phyloP scores from a whole-genome alignment of 1,284 basidiomycete genomes.

The Rhodotorula sp. region DNA sequence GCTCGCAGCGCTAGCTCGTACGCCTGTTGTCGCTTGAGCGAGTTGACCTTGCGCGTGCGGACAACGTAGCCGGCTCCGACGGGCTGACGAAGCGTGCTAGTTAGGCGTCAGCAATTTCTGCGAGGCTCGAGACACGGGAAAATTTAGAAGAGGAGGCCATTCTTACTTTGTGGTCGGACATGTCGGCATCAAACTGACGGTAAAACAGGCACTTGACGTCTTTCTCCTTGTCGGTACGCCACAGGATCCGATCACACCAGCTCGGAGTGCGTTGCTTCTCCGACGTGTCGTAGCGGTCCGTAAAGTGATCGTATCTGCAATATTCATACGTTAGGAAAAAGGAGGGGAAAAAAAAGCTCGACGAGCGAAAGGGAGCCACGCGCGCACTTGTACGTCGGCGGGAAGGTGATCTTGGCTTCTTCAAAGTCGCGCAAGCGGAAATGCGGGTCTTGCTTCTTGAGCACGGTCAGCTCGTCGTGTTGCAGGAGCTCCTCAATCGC shows the following conservation, averaged over 20 bases:
- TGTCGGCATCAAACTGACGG: slow-evolving; percentile 46
- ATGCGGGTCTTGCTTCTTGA: slow-evolving; percentile 70
- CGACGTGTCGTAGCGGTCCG: slow-evolving; percentile 76
- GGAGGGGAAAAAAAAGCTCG: not conserved
- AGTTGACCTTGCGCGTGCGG: slow-evolving; percentile 22
- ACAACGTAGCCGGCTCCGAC: slow-evolving; percentile 36
- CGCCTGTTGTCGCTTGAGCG: slow-evolving; percentile 2
- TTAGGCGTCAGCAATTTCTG: too few relatives aligned
- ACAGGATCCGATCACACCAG: slow-evolving; percentile 94
- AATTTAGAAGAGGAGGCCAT: too few relatives aligned
- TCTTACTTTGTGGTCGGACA: slow-evolving; percentile 47
- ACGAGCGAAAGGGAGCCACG: not conserved
- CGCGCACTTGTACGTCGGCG: slow-evolving; percentile 85
- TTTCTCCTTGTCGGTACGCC: slow-evolving; percentile 49
- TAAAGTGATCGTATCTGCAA: slow-evolving; percentile 65
- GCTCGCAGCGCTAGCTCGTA: slow-evolving; percentile 5
- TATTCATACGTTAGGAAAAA: not conserved
- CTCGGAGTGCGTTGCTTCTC: slow-evolving; percentile 86
- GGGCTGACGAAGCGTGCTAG: slow-evolving; percentile 32
- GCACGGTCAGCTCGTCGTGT: slow-evolving; percentile 84
- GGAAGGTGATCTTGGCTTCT: slow-evolving; percentile 77
- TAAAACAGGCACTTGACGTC: slow-evolving; percentile 43
- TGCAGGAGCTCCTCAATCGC: slow-evolving; percentile 67
- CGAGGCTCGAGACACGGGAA: too few relatives aligned
- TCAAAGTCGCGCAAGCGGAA: slow-evolving; percentile 80